Evolutionary conservation across 441 rosid species (phyloP).

Genomic region (Rhodomyrtus psidioides): DNA sequence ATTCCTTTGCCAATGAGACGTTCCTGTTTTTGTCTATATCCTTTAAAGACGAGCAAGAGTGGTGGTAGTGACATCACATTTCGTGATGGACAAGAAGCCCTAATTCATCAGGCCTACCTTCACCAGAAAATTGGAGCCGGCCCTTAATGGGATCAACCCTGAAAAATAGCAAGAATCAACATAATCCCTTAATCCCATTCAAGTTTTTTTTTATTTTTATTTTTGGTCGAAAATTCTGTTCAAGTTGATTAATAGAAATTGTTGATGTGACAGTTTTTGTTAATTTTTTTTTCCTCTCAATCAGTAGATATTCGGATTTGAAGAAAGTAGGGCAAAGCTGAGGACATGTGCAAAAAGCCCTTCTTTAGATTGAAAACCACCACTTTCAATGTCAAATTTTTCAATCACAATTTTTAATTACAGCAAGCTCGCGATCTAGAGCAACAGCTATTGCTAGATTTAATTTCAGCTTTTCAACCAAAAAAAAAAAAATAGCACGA

Average conservation of each 20-base stretch:
- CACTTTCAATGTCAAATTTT: neutral
- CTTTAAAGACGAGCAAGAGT: neutral
- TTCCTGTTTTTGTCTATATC: too few species aligned
- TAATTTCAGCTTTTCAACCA: neutral
- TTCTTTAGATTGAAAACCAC: neutral
- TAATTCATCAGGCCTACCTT: neutral
- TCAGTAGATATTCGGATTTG: neutral
- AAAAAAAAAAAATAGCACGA: neutral
- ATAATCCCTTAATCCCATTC: neutral
- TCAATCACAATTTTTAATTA: neutral
- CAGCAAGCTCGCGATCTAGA: neutral
- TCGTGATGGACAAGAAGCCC: neutral
- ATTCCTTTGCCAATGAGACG: neutral
- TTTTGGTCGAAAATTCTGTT: too few species aligned
- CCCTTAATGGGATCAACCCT: neutral
- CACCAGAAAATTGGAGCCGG: neutral
- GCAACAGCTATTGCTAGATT: neutral
- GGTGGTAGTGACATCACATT: neutral
- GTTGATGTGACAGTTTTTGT: neutral
- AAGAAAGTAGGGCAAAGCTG: neutral
- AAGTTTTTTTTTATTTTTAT: too few species aligned
- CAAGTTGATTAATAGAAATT: neutral
- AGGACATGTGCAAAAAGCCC: too few species aligned
- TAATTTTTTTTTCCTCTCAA: neutral
- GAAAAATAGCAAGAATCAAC: neutral